Evolutionary conservation across 345 rosid genomes (phyloP).

Genomic region (Zanthoxylum bungeanum): DNA sequence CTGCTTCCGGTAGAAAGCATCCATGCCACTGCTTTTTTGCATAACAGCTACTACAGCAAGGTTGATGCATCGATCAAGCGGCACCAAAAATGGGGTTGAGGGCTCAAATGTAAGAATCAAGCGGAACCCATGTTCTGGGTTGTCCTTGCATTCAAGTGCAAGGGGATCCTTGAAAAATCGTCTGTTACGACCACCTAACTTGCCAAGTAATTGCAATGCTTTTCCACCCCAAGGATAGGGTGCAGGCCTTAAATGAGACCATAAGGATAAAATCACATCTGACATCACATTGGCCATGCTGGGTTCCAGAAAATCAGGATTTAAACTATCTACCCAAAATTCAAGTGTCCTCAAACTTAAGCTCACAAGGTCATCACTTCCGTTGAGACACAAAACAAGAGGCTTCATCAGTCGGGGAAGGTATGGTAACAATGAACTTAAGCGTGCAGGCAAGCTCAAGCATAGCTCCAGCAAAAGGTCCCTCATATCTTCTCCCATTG

Average conservation of each 20-base stretch:
- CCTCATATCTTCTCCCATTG: conserved; percentile 92
- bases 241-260: conserved; percentile 94
- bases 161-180: conserved; percentile 96
- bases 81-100: conserved; percentile 89
- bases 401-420: conserved; percentile 94
- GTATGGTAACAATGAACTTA: conserved; percentile 88
- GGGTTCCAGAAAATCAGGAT: conserved; percentile 97
- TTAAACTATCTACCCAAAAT: conserved; percentile 99
- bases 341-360: conserved; percentile 92
- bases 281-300: conserved; percentile 98
- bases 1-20: conserved; percentile 82
- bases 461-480: conserved; percentile 93
- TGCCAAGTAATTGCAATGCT: conserved; percentile 94
- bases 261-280: conserved; percentile 91
- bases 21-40: conserved; percentile 60
- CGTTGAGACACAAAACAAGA: conserved; percentile 83
- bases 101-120: conserved; percentile 97
- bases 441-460: conserved; percentile 92
- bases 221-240: conserved; percentile 95
- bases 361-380: conserved; percentile 86
- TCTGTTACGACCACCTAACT: conserved; percentile 97
- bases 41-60: conserved; percentile 91
- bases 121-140: conserved; percentile 97
- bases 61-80: conserved; percentile 88
- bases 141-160: conserved; percentile 96